These are phyloP conservation scores for Xylaria curta DNA, from an alignment of 495 filamentous ascomycete species.

Conservation along the genomic window DNA sequence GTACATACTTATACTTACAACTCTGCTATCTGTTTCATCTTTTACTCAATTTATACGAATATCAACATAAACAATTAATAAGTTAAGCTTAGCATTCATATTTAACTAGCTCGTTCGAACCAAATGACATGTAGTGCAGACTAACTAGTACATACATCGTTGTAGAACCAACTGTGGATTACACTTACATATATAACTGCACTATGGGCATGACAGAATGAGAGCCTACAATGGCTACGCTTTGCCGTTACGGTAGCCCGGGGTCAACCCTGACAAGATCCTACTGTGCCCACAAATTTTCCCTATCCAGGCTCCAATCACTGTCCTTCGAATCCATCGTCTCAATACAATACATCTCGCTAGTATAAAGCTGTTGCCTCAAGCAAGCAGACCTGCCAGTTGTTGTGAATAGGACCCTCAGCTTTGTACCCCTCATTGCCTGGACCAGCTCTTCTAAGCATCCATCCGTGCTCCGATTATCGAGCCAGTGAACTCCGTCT, in stretches of 20 bases:
- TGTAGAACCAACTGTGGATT: too few species aligned
- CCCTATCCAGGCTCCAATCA: background rate
- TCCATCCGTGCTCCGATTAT: slow-evolving; percentile 2
- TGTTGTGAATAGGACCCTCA: slow-evolving; percentile 1
- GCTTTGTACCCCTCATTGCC: slow-evolving; percentile 1
- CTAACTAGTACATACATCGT: too few species aligned
- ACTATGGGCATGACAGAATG: background rate
- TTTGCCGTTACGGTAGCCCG: background rate
- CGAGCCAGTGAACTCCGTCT: slow-evolving; percentile 9
- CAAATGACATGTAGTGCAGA: too few species aligned
- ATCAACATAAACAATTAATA: too few species aligned
- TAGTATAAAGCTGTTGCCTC: background rate
- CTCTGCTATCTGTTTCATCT: too few species aligned
- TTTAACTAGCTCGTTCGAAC: too few species aligned
- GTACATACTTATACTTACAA: too few species aligned
- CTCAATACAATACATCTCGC: background rate
- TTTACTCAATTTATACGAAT: too few species aligned
- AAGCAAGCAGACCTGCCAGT: slow-evolving; percentile 16
- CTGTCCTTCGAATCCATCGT: background rate
- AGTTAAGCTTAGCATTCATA: too few species aligned
- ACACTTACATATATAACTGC: too few species aligned
- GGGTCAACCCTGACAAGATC: background rate
- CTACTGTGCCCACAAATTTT: background rate
- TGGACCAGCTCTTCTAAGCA: slow-evolving; percentile 12
- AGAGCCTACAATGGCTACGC: background rate